phyloP scores from a whole-genome alignment of 306 rosid species.

The Dalbergia oliveri region DNA sequence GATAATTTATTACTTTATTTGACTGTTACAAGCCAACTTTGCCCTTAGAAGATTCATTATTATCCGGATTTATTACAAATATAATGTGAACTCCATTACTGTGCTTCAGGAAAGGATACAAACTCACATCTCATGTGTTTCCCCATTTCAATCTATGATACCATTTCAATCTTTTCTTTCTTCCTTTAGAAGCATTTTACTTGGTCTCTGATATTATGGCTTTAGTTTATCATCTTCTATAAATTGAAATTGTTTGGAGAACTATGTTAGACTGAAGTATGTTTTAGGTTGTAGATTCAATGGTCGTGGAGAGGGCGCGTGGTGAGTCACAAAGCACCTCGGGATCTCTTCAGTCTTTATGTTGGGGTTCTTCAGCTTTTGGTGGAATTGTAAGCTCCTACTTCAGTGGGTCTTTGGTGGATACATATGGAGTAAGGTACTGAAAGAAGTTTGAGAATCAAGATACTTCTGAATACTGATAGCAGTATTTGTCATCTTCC shows the following conservation, averaged over 20 bases:
- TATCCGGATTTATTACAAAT: not conserved
- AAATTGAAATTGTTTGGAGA: constrained; percentile 40
- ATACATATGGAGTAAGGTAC: constrained; percentile 91
- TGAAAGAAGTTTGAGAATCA: constrained; percentile 21
- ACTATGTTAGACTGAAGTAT: constrained; percentile 53
- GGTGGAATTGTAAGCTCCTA: constrained; percentile 98
- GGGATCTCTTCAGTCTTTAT: constrained; percentile 97
- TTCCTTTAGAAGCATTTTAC: constrained; percentile 19
- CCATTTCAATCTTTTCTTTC: constrained; percentile 9
- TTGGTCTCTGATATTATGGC: constrained; percentile 26
- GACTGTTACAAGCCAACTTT: not conserved
- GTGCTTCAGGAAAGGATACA: constrained; percentile 23
- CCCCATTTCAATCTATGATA: not conserved
- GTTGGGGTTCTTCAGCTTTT: constrained; percentile 99
- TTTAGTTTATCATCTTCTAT: constrained; percentile 34
- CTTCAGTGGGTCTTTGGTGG: constrained; percentile 93
- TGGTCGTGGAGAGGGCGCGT: constrained; percentile 99
- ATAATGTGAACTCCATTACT: constrained; percentile 1
- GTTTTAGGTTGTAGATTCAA: constrained; percentile 97
- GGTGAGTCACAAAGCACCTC: constrained; percentile 99
- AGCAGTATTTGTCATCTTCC: not conserved
- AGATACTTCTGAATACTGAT: constrained; percentile 45
- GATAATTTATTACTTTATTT: not conserved
- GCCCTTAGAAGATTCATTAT: not conserved
- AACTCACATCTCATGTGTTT: not conserved